Conservation (phyloP, 1,139 yeast species). For the Taphrina deformans region DNA sequence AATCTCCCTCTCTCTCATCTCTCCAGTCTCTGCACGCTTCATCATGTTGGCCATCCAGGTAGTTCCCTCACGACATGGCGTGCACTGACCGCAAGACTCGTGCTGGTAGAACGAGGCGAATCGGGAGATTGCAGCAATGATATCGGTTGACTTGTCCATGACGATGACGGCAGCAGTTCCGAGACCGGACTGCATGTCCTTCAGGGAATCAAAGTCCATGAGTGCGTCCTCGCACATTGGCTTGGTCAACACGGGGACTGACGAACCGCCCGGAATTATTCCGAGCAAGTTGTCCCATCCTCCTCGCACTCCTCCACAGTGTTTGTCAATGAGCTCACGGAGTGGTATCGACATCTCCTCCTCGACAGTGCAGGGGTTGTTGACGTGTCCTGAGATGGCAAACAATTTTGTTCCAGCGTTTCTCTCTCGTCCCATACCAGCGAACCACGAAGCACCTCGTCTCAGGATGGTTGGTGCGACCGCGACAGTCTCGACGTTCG, state of each 20-base stretch:
- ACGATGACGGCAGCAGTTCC: constrained; percentile 93
- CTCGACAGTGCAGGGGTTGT: constrained; percentile 88
- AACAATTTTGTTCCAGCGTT: constrained; percentile 77
- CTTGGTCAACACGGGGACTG: constrained; percentile 77
- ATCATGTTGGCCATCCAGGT: constrained; percentile 79
- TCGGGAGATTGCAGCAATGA: constrained; percentile 80
- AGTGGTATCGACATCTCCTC: constrained; percentile 90
- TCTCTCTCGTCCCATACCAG: constrained; percentile 77
- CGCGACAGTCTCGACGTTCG: constrained; percentile 85
- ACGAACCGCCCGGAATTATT: constrained; percentile 84
- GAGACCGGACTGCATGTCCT: constrained; percentile 79
- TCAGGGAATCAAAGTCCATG: constrained; percentile 84
- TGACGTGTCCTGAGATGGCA: constrained; percentile 86
- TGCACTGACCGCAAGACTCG: constrained; percentile 91
- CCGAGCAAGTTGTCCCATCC: constrained; percentile 90
- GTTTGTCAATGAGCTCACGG: constrained; percentile 75
- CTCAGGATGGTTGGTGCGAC: constrained; percentile 86
- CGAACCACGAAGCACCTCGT: constrained; percentile 87
- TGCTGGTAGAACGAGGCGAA: constrained; percentile 79
- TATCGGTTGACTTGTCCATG: constrained; percentile 80
- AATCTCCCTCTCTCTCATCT: constrained; percentile 74
- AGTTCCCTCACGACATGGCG: constrained; percentile 94
- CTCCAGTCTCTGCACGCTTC: constrained; percentile 77
- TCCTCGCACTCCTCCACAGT: constrained; percentile 85
- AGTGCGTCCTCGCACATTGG: constrained; percentile 64